Evolutionary conservation across 163 green algal genomes (phyloP).

Genomic region (Volvox carteri): DNA sequence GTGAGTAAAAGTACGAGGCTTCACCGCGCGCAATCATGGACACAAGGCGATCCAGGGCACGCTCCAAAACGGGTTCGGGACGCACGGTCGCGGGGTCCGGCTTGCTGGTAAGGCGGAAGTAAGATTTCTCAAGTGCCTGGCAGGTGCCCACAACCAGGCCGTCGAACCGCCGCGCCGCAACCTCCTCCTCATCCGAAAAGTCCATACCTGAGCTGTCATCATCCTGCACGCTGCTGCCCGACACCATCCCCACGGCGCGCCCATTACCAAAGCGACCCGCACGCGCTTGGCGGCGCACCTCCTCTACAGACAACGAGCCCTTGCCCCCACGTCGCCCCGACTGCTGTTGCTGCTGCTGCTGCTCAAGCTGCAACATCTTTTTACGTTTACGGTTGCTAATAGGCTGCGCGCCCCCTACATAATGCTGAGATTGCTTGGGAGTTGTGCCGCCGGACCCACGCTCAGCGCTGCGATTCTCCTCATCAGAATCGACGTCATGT

Average conservation of each 20-base stretch:
- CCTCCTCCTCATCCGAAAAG: conserved; percentile 58
- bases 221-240: background rate
- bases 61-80: conserved; percentile 79
- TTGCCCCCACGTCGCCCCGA: conserved; percentile 19
- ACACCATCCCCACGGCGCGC: conserved; percentile 17
- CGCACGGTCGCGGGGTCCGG: conserved; percentile 85
- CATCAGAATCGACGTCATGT: conserved; percentile 21
- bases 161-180: background rate
- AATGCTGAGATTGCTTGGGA: background rate
- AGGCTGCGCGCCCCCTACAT: conserved; percentile 46
- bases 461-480: conserved; percentile 38
- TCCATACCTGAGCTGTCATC: conserved; percentile 38
- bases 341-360: conserved; percentile 30
- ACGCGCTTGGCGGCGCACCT: conserved; percentile 56
- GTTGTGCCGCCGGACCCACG: background rate
- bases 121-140: conserved; percentile 90
- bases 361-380: conserved; percentile 50
- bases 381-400: conserved; percentile 54
- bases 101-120: conserved; percentile 88
- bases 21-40: conserved; percentile 63
- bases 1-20: conserved; percentile 82
- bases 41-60: conserved; percentile 80
- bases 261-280: conserved; percentile 67
- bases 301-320: conserved; percentile 21
- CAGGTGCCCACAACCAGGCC: conserved; percentile 74